Conservation (phyloP, 768 basidiomycete species). For the Sporobolomyces pararoseus region DNA sequence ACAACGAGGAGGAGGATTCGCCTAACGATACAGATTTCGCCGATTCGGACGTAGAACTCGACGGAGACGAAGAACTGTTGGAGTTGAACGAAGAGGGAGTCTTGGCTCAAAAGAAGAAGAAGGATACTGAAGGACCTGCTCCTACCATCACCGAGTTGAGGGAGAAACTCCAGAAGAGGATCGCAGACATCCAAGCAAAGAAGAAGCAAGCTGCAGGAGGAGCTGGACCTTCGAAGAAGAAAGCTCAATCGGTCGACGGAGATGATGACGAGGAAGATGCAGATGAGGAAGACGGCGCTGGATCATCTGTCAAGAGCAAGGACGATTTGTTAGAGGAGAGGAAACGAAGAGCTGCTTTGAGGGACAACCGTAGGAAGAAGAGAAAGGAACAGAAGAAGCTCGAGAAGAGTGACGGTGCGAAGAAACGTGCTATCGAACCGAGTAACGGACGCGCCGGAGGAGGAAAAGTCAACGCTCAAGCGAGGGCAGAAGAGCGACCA, state of each 20-base stretch:
- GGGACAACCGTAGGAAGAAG: conserved; percentile 79
- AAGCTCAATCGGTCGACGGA: neutral
- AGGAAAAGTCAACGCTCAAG: conserved; percentile 37
- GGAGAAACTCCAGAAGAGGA: conserved; percentile 28
- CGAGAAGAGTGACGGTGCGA: conserved; percentile 52
- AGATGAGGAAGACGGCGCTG: neutral
- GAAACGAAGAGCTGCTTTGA: conserved; percentile 69
- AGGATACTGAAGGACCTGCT: conserved; percentile 18
- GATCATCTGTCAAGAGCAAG: conserved; percentile 53
- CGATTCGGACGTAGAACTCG: conserved; percentile 42
- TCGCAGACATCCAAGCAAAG: neutral
- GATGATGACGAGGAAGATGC: neutral
- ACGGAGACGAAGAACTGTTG: conserved; percentile 26
- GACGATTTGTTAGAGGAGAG: conserved; percentile 82
- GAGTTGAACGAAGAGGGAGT: conserved; percentile 24
- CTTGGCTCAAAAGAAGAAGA: neutral
- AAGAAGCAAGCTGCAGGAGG: conserved; percentile 24
- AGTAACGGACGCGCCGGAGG: conserved; percentile 42
- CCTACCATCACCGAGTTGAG: conserved; percentile 40
- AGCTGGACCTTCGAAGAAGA: conserved; percentile 31
- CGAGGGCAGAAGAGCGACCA: conserved; percentile 48
- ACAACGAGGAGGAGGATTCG: conserved; percentile 47
- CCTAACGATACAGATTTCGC: conserved; percentile 46
- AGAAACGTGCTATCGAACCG: conserved; percentile 41
- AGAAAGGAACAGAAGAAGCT: conserved; percentile 72